Evolutionary conservation across 179 eudicot genomes (phyloP).

Genomic region (Nepenthes alata): DNA sequence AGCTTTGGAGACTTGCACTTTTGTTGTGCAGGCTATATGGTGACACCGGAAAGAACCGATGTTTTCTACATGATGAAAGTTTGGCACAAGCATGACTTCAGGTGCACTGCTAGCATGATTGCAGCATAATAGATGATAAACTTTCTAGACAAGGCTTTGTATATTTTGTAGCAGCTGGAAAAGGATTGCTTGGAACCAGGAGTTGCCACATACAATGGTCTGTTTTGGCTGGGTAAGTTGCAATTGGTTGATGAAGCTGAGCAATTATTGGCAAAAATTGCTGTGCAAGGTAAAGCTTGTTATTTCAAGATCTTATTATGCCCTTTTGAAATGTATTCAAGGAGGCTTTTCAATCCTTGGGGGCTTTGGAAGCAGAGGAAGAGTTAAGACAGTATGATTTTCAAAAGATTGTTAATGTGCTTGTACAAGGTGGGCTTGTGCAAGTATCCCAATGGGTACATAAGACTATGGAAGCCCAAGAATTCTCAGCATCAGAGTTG

Average conservation of each 20-base stretch:
- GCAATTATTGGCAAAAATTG: conserved; percentile 49
- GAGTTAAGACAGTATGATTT: conserved; percentile 43
- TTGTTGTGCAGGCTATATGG: conserved; percentile 61
- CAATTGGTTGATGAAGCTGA: conserved; percentile 77
- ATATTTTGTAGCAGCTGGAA: conserved; percentile 54
- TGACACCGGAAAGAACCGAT: conserved; percentile 27
- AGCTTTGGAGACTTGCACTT: conserved; percentile 36
- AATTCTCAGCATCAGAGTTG: conserved; percentile 29
- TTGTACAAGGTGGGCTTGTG: conserved; percentile 38
- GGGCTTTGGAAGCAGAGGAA: conserved; percentile 59
- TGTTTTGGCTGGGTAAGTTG: conserved; percentile 73
- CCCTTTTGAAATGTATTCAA: conserved; percentile 74
- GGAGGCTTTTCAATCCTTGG: conserved; percentile 61
- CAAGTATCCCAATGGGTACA: conserved; percentile 49
- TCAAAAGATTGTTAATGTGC: conserved; percentile 48
- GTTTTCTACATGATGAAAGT: conserved; percentile 38
- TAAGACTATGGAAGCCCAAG: conserved; percentile 45
- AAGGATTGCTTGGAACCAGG: conserved; percentile 72
- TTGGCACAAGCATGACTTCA: conserved; percentile 68
- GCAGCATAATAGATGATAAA: conserved; percentile 54
- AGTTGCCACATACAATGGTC: conserved; percentile 46
- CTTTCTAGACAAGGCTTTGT: conserved; percentile 58
- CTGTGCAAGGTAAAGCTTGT: conserved; percentile 58
- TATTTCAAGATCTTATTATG: conserved; percentile 62
- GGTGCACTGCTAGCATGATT: conserved; percentile 44